phyloP scores from a whole-genome alignment of 768 basidiomycete species.

The Pleurotus citrinopileatus region DNA sequence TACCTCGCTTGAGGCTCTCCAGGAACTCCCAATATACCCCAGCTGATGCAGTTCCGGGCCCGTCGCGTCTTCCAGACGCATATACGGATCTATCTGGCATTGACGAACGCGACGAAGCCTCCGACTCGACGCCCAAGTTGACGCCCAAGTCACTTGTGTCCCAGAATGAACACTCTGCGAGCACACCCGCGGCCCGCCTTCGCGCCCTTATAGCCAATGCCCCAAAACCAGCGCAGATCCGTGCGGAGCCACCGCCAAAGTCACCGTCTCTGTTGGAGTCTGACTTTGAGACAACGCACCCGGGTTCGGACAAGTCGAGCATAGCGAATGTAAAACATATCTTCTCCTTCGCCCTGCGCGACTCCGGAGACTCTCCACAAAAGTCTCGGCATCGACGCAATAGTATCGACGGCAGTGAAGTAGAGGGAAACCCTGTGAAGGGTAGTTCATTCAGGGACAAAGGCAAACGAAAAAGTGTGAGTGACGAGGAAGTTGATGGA shows the following conservation, averaged over 20 bases:
- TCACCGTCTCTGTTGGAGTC: slow-evolving; percentile 51
- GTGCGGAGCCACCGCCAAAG: slow-evolving; percentile 20
- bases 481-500: slow-evolving; percentile 66
- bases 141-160: slow-evolving; percentile 34
- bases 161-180: slow-evolving; percentile 37
- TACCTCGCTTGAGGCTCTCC: slow-evolving; percentile 15
- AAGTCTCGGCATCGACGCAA: slow-evolving; percentile 51
- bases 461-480: slow-evolving; percentile 56
- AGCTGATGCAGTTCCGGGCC: slow-evolving; percentile 20
- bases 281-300: slow-evolving; percentile 52
- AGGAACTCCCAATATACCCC: slow-evolving; percentile 13
- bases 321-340: slow-evolving; percentile 58
- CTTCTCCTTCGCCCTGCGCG: slow-evolving; percentile 63
- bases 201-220: slow-evolving; percentile 58
- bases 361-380: slow-evolving; percentile 62
- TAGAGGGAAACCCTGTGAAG: slow-evolving; percentile 49
- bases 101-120: slow-evolving; percentile 28
- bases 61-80: slow-evolving; percentile 22
- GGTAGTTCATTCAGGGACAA: slow-evolving; percentile 40
- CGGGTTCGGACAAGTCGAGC: slow-evolving; percentile 37
- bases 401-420: slow-evolving; percentile 59
- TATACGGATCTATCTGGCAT: slow-evolving; percentile 10
- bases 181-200: slow-evolving; percentile 59
- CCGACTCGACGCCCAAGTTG: slow-evolving; percentile 29
- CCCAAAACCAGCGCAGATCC: slow-evolving; percentile 32